Conservation (phyloP, 257 asterid genomes). For the Linderniella brevidens region DNA sequence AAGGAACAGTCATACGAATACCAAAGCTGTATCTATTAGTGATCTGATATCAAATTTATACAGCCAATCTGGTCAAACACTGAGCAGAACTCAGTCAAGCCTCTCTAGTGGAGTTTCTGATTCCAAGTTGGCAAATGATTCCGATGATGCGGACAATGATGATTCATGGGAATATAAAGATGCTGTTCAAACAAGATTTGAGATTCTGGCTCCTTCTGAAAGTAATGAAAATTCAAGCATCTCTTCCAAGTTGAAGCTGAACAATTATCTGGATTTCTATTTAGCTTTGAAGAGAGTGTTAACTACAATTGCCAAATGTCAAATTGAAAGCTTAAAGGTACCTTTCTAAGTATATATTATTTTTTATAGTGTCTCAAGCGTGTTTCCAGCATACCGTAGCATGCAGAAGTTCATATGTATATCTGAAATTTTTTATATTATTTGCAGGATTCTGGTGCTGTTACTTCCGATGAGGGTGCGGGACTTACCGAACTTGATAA, state of each 20-base stretch:
- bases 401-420: constrained; percentile 16
- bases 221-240: constrained; percentile 19
- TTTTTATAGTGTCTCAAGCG: background rate
- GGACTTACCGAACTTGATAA: constrained; percentile 16
- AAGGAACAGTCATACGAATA: constrained; percentile 20
- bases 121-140: constrained; percentile 20
- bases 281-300: constrained; percentile 35
- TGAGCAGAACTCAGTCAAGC: constrained; percentile 16
- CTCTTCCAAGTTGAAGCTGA: constrained; percentile 30
- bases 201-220: constrained; percentile 15
- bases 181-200: constrained; percentile 20
- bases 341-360: background rate
- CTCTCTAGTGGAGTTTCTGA: constrained; percentile 16
- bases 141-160: constrained; percentile 22
- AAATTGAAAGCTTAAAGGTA: constrained; percentile 40
- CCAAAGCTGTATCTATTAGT: constrained; percentile 22
- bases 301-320: constrained; percentile 23
- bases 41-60: constrained; percentile 56
- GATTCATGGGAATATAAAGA: constrained; percentile 47
- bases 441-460: constrained; percentile 8
- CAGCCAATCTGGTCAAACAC: constrained; percentile 30
- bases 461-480: constrained; percentile 19
- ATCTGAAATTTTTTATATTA: constrained; percentile 9
- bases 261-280: constrained; percentile 40
- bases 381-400: constrained; percentile 7